Conservation (phyloP, 176 grass and related monocot species). For the Cymbopogon citratus region DNA sequence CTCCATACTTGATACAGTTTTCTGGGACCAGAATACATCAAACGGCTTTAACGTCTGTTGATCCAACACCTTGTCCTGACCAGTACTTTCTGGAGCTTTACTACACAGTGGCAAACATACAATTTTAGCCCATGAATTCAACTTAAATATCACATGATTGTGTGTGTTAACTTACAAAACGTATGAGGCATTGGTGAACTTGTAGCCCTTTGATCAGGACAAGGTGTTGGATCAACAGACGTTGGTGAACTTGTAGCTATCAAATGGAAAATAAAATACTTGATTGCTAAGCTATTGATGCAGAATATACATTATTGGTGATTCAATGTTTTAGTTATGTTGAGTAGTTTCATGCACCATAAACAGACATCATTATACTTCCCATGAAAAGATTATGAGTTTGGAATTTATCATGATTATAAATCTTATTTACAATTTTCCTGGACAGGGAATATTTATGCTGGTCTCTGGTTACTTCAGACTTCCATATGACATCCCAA, state of each 20-base stretch:
- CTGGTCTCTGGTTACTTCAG: slow-evolving; percentile 96
- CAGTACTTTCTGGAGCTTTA: not conserved
- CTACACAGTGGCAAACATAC: not conserved
- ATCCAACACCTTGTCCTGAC: not conserved
- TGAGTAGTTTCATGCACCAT: not conserved
- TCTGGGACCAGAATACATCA: not conserved
- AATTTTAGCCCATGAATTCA: not conserved
- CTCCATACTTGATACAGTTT: not conserved
- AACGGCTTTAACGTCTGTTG: not conserved
- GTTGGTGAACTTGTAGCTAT: not conserved
- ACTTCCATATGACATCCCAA: slow-evolving; percentile 89
- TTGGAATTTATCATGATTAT: not conserved
- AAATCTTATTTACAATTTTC: slow-evolving; percentile 8
- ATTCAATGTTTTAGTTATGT: not conserved
- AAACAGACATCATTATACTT: not conserved
- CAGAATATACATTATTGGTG: not conserved
- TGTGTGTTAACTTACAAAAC: not conserved
- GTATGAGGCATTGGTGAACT: not conserved
- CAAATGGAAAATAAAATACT: not conserved
- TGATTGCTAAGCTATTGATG: too few relatives aligned
- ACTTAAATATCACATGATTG: slow-evolving; percentile 18
- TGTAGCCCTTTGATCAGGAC: too few relatives aligned
- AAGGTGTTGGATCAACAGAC: too few relatives aligned
- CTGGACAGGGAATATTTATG: slow-evolving; percentile 96
- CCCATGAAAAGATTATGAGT: not conserved